Evolutionary conservation across 106 monocot genomes (phyloP), one percentile per base, ranked within the genome.

Genomic region (Acorus calamus): DNA sequence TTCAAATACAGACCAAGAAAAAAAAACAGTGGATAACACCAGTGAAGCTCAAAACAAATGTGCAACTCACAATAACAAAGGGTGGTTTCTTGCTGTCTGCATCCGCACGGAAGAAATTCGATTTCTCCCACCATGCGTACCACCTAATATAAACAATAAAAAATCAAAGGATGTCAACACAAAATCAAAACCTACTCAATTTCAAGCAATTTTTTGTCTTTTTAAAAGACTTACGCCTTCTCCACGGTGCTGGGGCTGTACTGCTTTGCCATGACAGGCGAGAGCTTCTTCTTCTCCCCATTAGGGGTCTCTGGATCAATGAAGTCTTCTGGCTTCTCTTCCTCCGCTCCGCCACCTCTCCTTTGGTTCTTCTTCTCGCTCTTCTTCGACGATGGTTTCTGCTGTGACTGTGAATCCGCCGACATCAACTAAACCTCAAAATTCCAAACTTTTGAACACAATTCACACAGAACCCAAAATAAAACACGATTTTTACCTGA

Each of bases 61-160:
- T 28, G 64, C 8, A 44, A 81, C 81, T 12, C 86, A 98, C 98
- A 66, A 98, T 98, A 41, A 87, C 87, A 88, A 88, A 98, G 44
- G 92, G 77, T 2, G 80, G 85, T 63, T 92, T 98, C 8, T 80
- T 63, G 71, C 92, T 83, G 50, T 52, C 77, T 49, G 79, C 68
- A 81, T 98, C 92, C 64, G 98, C 98, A 44, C 46, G 46, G 52
- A 98, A 98, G 54, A 83, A 88, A 5, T 57, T 53, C 45, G 92
- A 83, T 46, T 59, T 41, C 62, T 98, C 98, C 92, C 92, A 98
- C 98, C 92, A 98, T 4, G 68, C 60, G 64, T 98, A 92, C 98
- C 92, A 98, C 66, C 92, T 94, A 68, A 14, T 55, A 11, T 64
- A 49, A 47, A 8, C 41, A 56, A 66, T 49, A 42, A 47, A 57